Evolutionary conservation across 805 yeast genomes (phyloP).

Genomic region (Wickerhamiella australiensis): DNA sequence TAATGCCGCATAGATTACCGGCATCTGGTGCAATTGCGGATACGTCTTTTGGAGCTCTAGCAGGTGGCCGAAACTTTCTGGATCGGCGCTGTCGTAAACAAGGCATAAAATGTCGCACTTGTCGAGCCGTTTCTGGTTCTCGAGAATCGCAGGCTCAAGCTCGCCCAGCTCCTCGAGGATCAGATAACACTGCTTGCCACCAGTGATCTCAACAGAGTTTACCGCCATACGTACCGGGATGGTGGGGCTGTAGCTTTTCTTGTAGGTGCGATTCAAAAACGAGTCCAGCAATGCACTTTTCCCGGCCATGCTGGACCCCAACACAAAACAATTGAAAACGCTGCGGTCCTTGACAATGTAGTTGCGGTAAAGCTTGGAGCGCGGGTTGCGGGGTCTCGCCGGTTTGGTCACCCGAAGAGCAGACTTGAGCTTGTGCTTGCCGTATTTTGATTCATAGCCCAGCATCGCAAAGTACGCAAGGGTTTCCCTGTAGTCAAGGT

Average conservation of each 20-base stretch:
- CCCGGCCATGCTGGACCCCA: conserved; percentile 82
- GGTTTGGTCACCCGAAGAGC: conserved; percentile 77
- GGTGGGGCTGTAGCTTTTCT: conserved; percentile 69
- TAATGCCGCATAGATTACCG: conserved; percentile 77
- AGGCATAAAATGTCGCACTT: conserved; percentile 87
- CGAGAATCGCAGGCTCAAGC: conserved; percentile 68
- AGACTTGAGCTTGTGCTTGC: conserved; percentile 27
- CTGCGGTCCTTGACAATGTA: conserved; percentile 62
- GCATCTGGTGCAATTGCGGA: conserved; percentile 50
- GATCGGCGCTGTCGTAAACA: conserved; percentile 89
- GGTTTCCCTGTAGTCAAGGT: conserved; percentile 68
- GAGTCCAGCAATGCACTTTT: conserved; percentile 75
- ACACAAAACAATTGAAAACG: conserved; percentile 77
- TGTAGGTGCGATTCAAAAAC: conserved; percentile 61
- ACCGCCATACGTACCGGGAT: conserved; percentile 71
- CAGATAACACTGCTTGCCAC: conserved; percentile 90
- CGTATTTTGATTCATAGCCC: conserved; percentile 51
- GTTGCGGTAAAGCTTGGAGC: conserved; percentile 55
- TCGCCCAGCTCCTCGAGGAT: conserved; percentile 86
- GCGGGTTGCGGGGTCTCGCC: conserved; percentile 52
- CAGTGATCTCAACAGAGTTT: conserved; percentile 82
- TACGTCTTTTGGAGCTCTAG: conserved; percentile 55
- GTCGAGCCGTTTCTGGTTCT: conserved; percentile 53
- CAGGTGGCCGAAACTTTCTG: conserved; percentile 79
- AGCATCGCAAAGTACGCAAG: conserved; percentile 79